Conservation (phyloP, 129 eudicot genomes). For the Saposhnikovia divaricata region DNA sequence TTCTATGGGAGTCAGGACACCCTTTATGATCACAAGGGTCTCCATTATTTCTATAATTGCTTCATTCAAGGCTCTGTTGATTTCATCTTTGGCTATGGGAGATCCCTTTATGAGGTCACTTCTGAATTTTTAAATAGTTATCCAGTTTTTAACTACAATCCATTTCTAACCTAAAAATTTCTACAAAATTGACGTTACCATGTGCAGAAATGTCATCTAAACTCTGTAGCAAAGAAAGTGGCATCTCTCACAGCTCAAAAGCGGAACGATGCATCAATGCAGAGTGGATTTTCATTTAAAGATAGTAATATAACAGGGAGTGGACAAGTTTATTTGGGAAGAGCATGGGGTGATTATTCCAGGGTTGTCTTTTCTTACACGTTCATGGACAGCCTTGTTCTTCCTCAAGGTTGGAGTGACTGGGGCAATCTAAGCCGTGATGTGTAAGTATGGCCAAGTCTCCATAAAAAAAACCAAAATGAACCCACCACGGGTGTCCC, state of each 20-base stretch:
- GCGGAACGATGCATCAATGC: constrained; percentile 22
- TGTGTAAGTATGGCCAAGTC: constrained; percentile 21
- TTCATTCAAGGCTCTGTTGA: constrained; percentile 64
- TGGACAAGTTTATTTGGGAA: constrained; percentile 44
- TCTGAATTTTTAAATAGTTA: neutral
- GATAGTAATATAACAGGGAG: constrained; percentile 38
- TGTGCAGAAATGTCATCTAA: constrained; percentile 40
- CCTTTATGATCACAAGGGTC: constrained; percentile 57
- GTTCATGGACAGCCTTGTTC: constrained; percentile 37
- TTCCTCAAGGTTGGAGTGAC: constrained; percentile 56
- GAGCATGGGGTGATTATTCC: constrained; percentile 65
- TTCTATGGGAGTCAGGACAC: constrained; percentile 59
- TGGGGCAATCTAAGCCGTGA: constrained; percentile 43
- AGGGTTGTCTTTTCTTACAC: constrained; percentile 54
- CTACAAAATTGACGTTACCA: neutral
- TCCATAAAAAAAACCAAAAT: neutral
- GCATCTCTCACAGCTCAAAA: constrained; percentile 57
- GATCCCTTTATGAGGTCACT: constrained; percentile 48
- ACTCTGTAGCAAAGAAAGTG: constrained; percentile 45
- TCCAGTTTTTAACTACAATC: neutral
- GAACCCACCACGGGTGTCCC: too few species aligned
- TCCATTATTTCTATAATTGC: constrained; percentile 49
- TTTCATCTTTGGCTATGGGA: constrained; percentile 54
- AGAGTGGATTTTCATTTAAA: constrained; percentile 54
- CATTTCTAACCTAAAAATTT: neutral